phyloP scores from a whole-genome alignment of 345 rosid species.

The Eucalyptus melliodora region DNA sequence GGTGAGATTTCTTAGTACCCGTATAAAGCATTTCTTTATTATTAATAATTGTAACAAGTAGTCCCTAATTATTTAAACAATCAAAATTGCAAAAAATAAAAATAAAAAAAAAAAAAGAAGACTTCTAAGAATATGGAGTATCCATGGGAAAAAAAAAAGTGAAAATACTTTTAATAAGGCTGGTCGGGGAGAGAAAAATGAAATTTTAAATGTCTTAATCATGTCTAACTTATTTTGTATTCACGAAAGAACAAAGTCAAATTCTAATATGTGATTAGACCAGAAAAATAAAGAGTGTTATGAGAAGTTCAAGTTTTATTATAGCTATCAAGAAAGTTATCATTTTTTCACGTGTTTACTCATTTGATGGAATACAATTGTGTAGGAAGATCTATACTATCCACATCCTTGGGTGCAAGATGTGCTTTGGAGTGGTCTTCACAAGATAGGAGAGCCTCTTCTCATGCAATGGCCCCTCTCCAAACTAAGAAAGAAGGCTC shows the following conservation, averaged over 20 bases:
- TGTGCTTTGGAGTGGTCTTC: constrained; percentile 36
- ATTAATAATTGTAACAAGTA: not conserved
- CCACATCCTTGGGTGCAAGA: constrained; percentile 48
- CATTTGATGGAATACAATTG: not conserved
- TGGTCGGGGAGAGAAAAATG: not conserved
- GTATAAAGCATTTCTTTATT: not conserved
- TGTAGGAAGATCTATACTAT: constrained; percentile 49
- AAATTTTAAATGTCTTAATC: not conserved
- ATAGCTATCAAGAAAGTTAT: not conserved
- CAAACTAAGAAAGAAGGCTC: constrained; percentile 37
- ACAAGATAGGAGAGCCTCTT: constrained; percentile 36
- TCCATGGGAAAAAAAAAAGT: not conserved
- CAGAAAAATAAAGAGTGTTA: not conserved
- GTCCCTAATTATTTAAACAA: not conserved
- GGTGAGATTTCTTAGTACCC: not conserved
- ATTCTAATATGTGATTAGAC: not conserved
- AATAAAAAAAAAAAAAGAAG: too few species aligned
- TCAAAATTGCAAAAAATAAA: not conserved
- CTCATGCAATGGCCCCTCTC: constrained; percentile 39
- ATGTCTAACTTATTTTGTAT: not conserved
- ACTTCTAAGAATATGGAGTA: not conserved
- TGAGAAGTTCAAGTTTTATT: not conserved
- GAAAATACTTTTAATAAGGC: not conserved
- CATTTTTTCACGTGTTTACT: not conserved
- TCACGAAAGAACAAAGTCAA: not conserved